These are phyloP conservation scores for Chlorella variabilis DNA, from an alignment of 163 green algal genomes.

Conservation along the genomic window DNA sequence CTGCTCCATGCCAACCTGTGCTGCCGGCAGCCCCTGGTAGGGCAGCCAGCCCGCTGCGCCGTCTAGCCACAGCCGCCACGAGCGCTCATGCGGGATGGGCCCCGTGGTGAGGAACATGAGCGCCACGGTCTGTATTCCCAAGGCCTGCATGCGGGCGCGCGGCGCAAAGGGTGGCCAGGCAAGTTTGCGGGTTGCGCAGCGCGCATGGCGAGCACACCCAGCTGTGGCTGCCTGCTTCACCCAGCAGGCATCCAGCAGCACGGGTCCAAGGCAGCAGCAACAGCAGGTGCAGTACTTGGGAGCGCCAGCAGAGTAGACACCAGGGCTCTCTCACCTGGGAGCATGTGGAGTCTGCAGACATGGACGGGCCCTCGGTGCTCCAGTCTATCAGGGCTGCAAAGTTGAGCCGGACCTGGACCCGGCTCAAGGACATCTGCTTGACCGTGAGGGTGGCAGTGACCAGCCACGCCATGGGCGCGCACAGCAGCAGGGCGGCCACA, in stretches of 20 bases:
- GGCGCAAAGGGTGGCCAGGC: too few relatives aligned
- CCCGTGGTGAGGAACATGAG: constrained; percentile 52
- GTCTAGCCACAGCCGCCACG: constrained; percentile 51
- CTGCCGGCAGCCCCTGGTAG: constrained; percentile 2
- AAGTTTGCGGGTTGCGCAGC: too few relatives aligned
- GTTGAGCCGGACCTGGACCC: not conserved
- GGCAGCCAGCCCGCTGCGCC: constrained; percentile 20
- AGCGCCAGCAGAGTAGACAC: too few relatives aligned
- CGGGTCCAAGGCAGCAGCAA: not conserved
- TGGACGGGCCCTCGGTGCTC: not conserved
- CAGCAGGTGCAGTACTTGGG: too few relatives aligned
- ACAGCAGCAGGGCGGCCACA: not conserved
- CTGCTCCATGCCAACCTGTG: not conserved
- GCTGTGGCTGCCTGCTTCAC: too few relatives aligned
- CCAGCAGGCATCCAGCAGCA: too few relatives aligned
- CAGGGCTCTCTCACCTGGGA: too few relatives aligned
- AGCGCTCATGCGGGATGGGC: constrained; percentile 32
- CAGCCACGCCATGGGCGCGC: not conserved
- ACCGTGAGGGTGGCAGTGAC: not conserved
- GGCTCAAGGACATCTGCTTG: not conserved
- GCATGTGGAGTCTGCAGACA: not conserved
- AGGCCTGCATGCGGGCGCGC: not conserved
- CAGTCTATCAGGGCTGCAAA: constrained; percentile 2
- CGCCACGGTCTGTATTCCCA: constrained; percentile 41
- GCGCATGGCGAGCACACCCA: too few relatives aligned